phyloP scores from a whole-genome alignment of 257 asterid species.

The Solanum sparsipilum region DNA sequence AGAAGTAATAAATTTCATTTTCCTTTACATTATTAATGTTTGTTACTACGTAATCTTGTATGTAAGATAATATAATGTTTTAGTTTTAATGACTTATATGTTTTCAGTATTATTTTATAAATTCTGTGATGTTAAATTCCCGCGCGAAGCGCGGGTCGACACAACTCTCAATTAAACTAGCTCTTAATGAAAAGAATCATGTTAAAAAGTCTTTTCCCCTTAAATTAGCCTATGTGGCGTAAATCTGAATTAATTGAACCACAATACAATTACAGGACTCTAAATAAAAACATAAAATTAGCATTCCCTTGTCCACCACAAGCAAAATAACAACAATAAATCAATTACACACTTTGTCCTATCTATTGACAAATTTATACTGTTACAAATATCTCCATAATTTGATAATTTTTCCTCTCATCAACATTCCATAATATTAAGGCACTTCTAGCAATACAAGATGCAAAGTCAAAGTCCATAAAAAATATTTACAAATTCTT shows the following conservation, averaged over 20 bases:
- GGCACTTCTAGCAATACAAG: not conserved
- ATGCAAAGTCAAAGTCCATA: not conserved
- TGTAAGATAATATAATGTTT: too few relatives aligned
- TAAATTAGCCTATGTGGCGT: fast-evolving
- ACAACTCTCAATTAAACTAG: too few relatives aligned
- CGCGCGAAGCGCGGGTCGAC: too few relatives aligned
- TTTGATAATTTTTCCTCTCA: not conserved
- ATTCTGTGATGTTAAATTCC: too few relatives aligned
- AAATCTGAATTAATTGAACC: not conserved
- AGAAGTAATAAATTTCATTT: too few relatives aligned
- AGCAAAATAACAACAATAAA: not conserved
- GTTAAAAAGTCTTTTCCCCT: too few relatives aligned
- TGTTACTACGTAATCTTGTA: too few relatives aligned
- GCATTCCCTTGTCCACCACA: not conserved
- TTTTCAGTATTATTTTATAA: too few relatives aligned
- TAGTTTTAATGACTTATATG: too few relatives aligned
- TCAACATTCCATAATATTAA: not conserved
- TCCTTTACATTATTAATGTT: too few relatives aligned
- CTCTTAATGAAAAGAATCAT: too few relatives aligned
- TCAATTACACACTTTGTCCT: not conserved
- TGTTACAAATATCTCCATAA: not conserved
- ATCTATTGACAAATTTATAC: not conserved
- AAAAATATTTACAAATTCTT: not conserved
- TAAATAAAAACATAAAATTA: not conserved
- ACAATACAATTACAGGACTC: not conserved